A percentile compares a stretch with the other conserved stretches of the same genome.
Evolutionary conservation across 345 rosid genomes (phyloP).

Genomic region (Viola odorata): DNA sequence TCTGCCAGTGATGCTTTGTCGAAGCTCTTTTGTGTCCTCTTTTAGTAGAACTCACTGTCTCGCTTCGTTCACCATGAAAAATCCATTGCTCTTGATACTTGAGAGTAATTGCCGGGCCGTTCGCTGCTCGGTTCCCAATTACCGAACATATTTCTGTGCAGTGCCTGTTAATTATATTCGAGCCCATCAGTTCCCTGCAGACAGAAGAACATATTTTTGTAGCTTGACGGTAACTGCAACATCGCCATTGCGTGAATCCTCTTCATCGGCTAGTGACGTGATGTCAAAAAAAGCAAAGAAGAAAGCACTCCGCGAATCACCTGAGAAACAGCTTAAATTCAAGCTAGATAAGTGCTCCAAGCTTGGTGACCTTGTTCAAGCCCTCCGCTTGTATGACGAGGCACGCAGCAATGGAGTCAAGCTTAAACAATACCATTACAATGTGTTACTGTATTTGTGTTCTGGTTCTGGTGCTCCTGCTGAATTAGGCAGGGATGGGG

Average conservation of each 20-base stretch:
- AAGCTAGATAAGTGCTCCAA: conserved; percentile 70
- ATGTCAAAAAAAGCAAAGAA: conserved; percentile 42
- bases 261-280: conserved; percentile 9
- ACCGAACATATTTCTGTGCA: conserved; percentile 13
- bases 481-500: conserved; percentile 23
- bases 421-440: conserved; percentile 59
- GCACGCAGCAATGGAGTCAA: conserved; percentile 43
- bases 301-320: conserved; percentile 52
- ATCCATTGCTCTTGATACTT: conserved; percentile 23
- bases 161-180: conserved; percentile 14
- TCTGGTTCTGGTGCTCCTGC: conserved; percentile 37
- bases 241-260: conserved; percentile 21
- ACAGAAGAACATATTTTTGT: conserved; percentile 34
- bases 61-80: conserved; percentile 24
- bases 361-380: conserved; percentile 55
- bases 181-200: conserved; percentile 16
- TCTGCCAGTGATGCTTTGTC: conserved; percentile 34
- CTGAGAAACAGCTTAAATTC: conserved; percentile 45
- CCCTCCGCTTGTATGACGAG: conserved; percentile 76
- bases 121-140: conserved; percentile 17
- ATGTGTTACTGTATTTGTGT: conserved; percentile 72
- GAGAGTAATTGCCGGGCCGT: conserved; percentile 2
- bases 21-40: conserved; percentile 34
- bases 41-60: conserved; percentile 20
- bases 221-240: conserved; percentile 32